Percentiles rank a stretch among this genome's conserved stretches.
phyloP scores from a whole-genome alignment of 352 stramenopile species.

The Phytophthora aleatoria region DNA sequence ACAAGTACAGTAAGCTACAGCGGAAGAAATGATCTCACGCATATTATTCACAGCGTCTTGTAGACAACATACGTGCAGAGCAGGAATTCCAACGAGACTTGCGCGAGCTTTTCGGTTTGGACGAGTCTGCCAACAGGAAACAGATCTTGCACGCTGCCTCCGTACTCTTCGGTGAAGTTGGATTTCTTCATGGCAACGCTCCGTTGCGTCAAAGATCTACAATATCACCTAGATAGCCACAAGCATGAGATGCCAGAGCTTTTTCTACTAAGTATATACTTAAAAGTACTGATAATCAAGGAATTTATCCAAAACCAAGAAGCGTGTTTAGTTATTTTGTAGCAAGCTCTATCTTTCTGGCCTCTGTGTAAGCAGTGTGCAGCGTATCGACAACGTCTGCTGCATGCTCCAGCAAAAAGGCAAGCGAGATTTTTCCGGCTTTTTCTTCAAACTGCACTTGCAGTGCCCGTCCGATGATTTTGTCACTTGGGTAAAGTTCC shows the following conservation, averaged over 20 bases:
- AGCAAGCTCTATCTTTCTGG: conserved; percentile 31
- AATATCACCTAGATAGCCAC: too few relatives aligned
- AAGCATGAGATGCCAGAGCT: too few relatives aligned
- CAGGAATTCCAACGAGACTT: conserved; percentile 38
- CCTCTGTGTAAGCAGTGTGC: conserved; percentile 42
- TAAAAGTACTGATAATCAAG: not conserved
- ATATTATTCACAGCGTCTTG: conserved; percentile 28
- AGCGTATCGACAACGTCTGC: conserved; percentile 54
- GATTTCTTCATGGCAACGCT: conserved; percentile 24
- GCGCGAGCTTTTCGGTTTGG: conserved; percentile 42
- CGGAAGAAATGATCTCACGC: not conserved
- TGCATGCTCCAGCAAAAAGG: conserved; percentile 47
- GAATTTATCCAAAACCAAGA: not conserved
- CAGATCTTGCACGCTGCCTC: conserved; percentile 37
- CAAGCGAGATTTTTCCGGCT: conserved; percentile 41
- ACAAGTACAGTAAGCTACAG: not conserved
- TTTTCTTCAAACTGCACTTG: conserved; percentile 40
- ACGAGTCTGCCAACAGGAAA: conserved; percentile 35
- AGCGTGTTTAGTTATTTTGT: not conserved
- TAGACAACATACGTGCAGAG: conserved; percentile 43
- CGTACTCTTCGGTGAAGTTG: conserved; percentile 31
- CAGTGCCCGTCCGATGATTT: conserved; percentile 55
- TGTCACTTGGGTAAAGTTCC: conserved; percentile 68
- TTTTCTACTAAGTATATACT: too few relatives aligned
- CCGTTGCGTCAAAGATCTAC: not conserved